Evolutionary conservation across 257 asterid genomes (phyloP).

Genomic region (Solanum tarapatanum): DNA sequence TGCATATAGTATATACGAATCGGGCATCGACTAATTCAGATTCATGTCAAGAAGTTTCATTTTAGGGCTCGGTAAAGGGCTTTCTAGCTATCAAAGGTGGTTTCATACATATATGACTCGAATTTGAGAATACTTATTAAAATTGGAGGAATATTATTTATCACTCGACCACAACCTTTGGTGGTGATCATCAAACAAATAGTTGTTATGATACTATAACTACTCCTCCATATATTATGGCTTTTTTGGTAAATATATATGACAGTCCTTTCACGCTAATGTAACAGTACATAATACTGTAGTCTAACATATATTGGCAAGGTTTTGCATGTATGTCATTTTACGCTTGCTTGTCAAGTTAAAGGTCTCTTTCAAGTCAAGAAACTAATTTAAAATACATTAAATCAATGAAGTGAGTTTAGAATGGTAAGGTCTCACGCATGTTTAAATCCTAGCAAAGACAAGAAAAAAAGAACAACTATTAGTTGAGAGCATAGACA

Average conservation of each 20-base stretch:
- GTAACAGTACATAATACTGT: background rate
- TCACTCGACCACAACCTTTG: background rate
- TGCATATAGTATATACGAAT: too few relatives aligned
- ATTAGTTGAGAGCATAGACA: background rate
- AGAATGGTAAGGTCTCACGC: background rate
- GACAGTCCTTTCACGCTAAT: background rate
- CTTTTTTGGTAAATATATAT: background rate
- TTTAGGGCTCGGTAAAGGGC: too few relatives aligned
- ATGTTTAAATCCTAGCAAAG: background rate
- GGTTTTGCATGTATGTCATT: background rate
- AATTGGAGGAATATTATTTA: background rate
- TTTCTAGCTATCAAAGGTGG: too few relatives aligned
- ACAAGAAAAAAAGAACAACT: background rate
- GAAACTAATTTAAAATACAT: background rate
- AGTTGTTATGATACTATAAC: background rate
- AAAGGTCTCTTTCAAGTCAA: background rate
- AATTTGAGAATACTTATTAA: background rate
- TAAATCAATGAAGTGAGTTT: background rate
- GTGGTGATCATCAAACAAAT: background rate
- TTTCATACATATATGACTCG: too few relatives aligned
- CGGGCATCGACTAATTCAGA: fast-evolving
- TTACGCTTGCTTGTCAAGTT: background rate
- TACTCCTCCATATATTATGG: background rate
- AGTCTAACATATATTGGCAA: background rate
- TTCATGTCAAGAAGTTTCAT: too few relatives aligned